A percentile compares a stretch with the other conserved stretches of the same genome.
Conservation (phyloP, 1,139 yeast genomes). For the Zygosaccharomyces pseudobailii region DNA sequence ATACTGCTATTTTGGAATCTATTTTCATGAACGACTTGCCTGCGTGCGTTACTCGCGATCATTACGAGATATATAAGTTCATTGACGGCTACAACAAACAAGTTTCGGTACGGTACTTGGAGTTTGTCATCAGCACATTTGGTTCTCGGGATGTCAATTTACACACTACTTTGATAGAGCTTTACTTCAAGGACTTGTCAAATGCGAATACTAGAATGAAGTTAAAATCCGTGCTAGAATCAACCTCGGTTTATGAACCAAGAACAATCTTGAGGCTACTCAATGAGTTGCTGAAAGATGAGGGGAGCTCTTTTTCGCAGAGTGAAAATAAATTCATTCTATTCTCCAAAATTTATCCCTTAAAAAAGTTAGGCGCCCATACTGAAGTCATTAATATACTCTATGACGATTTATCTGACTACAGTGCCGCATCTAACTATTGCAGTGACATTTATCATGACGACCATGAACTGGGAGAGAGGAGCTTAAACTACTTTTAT, state of each 20-base stretch:
- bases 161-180: constrained; percentile 51
- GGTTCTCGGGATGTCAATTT: constrained; percentile 42
- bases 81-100: constrained; percentile 29
- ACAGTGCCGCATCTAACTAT: constrained; percentile 54
- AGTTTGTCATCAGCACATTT: constrained; percentile 48
- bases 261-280: constrained; percentile 34
- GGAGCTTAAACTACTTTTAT: constrained; percentile 34
- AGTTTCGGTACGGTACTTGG: constrained; percentile 54
- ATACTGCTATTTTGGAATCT: constrained; percentile 37
- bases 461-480: constrained; percentile 39
- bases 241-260: constrained; percentile 43
- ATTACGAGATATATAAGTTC: constrained; percentile 48
- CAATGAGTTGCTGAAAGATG: constrained; percentile 35
- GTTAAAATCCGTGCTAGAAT: constrained; percentile 38
- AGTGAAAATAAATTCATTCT: constrained; percentile 27
- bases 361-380: constrained; percentile 58
- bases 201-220: constrained; percentile 34
- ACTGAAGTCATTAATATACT: constrained; percentile 60
- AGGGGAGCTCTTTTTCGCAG: constrained; percentile 17
- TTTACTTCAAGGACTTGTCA: constrained; percentile 42
- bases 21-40: constrained; percentile 67
- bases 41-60: constrained; percentile 58
- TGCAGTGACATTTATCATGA: constrained; percentile 50
- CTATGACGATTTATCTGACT: constrained; percentile 54
- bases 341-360: constrained; percentile 52